These are phyloP conservation scores for Aspergillus luchuensis DNA, from an alignment of 2,329 filamentous ascomycete genomes.

Conservation along the genomic window DNA sequence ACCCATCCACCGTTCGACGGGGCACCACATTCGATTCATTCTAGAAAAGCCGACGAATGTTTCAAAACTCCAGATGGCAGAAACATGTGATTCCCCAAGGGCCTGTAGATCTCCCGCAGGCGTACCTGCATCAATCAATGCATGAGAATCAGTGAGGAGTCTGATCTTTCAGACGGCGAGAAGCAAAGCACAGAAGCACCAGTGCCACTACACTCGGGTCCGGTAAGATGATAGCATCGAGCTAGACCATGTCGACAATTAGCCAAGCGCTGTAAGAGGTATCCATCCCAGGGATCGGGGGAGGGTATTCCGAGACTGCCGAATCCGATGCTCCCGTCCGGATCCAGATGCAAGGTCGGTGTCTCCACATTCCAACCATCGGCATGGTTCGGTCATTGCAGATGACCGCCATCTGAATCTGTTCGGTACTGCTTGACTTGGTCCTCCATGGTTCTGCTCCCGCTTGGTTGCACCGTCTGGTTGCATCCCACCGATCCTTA, in stretches of 20 bases:
- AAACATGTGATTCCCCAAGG: not conserved
- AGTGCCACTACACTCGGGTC: too few species aligned
- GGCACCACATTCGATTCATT: not conserved
- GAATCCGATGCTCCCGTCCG: not conserved
- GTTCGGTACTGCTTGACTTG: not conserved
- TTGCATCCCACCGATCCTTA: not conserved
- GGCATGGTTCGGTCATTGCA: not conserved
- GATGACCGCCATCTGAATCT: not conserved
- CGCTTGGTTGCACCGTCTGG: not conserved
- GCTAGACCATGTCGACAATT: not conserved
- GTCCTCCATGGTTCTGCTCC: not conserved
- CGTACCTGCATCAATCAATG: not conserved
- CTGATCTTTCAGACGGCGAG: too few species aligned
- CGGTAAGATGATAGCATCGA: too few species aligned
- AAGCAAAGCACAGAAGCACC: not conserved
- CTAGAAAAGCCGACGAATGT: not conserved
- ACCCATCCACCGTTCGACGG: not conserved
- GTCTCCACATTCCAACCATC: not conserved
- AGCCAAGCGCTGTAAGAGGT: not conserved
- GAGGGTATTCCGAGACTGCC: not conserved
- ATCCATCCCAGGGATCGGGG: not conserved
- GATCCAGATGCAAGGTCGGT: not conserved
- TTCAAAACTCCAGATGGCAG: not conserved
- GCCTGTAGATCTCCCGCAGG: not conserved
- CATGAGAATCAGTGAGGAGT: too few species aligned